Base-by-base conservation (phyloP, 495 filamentous ascomycete species). In the Gamarada debralockiae region DNA sequence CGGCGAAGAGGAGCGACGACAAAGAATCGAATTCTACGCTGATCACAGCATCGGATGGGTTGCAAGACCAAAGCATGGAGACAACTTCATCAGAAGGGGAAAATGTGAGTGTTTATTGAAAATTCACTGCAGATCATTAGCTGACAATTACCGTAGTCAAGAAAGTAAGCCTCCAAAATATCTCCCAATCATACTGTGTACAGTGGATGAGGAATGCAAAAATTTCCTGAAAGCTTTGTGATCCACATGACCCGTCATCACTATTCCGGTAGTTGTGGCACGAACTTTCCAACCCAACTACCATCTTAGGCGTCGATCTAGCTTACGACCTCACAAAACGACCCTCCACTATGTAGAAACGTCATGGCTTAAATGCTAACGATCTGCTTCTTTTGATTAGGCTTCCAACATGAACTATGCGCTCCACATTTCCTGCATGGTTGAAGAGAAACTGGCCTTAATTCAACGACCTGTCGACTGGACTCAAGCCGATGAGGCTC, bases 381-480 rank as follows among this genome's bases (percentile, higher is more conserved):
- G 13, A n/a, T n/a, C n/a, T n/a, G n/a, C 41, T 39, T 8, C 36
- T 56, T 41, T 44, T 9, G 9, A 15, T 38, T 34, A 90, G 78
- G 86, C 86, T 10, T 87, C 83, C 24, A 92, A 92, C 73, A 92
- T 92, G 87, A 92, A 92, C 70, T 92, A 78, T 56, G 86, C 76
- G 9, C 71, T 92, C 29, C 84, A 86, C 74, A 76, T 91, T 53
- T 87, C 84, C 15, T 83, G 80, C 67, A 81, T 82, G 52, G 83
- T 90, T 0, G 87, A 92, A 65, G 85, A 89, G 17, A 83, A 81
- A 59, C 73, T 90, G 22, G 67, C 67, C 6, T 42, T 65, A 21
- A 70, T 83, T 60, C 67, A 82, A 22, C 77, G 85, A 17, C 70
- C 71, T 14, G 71, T 73, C 33, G 76, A 76, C 27, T 89, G 86